Evolutionary conservation across 2,329 filamentous ascomycete species (phyloP), one percentile per base, ranked within the genome.

Genomic region (Colletotrichum tofieldiae): DNA sequence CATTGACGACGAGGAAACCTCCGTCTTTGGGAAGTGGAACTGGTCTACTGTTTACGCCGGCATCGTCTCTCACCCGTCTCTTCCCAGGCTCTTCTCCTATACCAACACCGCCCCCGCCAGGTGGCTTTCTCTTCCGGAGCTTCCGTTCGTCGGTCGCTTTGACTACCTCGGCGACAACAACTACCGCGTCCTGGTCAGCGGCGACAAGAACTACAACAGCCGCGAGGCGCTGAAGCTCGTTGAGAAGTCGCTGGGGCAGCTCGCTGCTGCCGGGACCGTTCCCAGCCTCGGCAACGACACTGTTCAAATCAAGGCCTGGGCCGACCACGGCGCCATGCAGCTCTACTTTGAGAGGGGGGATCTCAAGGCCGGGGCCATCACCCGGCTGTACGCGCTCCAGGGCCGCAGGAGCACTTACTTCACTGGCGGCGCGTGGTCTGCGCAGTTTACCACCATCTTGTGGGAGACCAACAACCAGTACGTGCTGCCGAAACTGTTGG

Each of bases 371-470:
- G 83, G 83, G 2, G 83, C 82, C 64, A 79, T 83, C 54, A 74
- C 80, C 54, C 67, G 81, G 11, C 74, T 82, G 47, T 81, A 83
- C 49, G 78, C 75, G 0, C 75, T 85, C 29, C 83, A 85, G 75
- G 83, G 83, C 2, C 73, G 77, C 43, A 75, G 77, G 12, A 80
- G 77, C n/a, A 86, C 83, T 1, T 85, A 78, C 76, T 85, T 81
- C 65, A 83, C 84, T 0, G 83, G 82, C 0, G 81, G 75, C 3
- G 77, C 79, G 1, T 82, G 78, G 67, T 67, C 77, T 6, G 75
- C 75, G 23, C 78, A 82, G 62, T 81, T 81, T 61, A 76, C 78
- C 49, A 76, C 80, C 1, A 75, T 79, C 7, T 49, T 82, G 16
- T 83, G 81, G 81, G 76, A 77, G 29, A 81, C 77, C 69, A 81